A percentile compares a stretch with the other conserved stretches of the same genome.
phyloP scores from a whole-genome alignment of 2,329 filamentous ascomycete genomes.

The Aurifilum marmelostoma region DNA sequence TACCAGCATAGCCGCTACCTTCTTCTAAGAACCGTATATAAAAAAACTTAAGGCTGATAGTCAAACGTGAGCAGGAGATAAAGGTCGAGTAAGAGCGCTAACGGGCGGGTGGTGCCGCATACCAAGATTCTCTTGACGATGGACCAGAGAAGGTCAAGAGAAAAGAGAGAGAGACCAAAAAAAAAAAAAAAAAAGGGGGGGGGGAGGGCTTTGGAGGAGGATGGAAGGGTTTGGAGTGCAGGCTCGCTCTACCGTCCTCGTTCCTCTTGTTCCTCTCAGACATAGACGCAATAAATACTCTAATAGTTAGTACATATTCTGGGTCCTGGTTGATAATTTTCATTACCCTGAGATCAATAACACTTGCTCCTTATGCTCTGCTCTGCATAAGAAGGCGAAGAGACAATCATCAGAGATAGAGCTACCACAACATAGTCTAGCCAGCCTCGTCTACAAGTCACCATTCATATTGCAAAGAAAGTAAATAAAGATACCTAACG shows the following conservation, averaged over 20 bases:
- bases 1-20: neutral
- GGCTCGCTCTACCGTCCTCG: neutral
- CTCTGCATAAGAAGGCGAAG: neutral
- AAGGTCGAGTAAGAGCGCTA: neutral
- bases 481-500: neutral
- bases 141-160: too few relatives aligned
- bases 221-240: neutral
- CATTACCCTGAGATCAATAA: neutral
- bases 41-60: too few relatives aligned
- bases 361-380: neutral
- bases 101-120: neutral
- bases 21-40: neutral
- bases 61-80: too few relatives aligned
- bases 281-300: neutral
- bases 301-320: neutral
- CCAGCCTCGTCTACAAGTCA: constrained; percentile 20
- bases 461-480: neutral
- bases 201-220: neutral
- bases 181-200: neutral
- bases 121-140: neutral
- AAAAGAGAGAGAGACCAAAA: too few relatives aligned
- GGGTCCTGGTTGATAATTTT: neutral
- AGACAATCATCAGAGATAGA: neutral
- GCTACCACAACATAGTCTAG: too few relatives aligned
- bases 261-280: neutral